Percentiles rank a stretch among this genome's conserved stretches.
phyloP scores from a whole-genome alignment of 257 asterid genomes.

The Scutellaria baicalensis region DNA sequence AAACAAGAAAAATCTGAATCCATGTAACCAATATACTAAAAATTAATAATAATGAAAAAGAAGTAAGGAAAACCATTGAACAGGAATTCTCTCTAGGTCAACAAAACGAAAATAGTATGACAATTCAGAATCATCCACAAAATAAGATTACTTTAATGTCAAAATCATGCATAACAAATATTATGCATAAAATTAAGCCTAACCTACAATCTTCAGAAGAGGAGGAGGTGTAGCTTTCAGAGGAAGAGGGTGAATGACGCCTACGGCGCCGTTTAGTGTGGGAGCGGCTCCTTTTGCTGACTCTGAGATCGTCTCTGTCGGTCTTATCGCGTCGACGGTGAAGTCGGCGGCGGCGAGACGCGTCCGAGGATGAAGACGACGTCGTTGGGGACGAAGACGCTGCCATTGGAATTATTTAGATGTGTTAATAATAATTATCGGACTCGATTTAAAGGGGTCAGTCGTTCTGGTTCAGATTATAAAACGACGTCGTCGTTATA shows the following conservation, averaged over 20 bases:
- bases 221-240: conserved; percentile 52
- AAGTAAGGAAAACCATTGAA: not conserved
- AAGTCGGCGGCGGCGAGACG: conserved; percentile 48
- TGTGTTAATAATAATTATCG: not conserved
- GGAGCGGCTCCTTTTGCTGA: conserved; percentile 62
- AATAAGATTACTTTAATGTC: not conserved
- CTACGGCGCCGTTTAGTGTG: conserved; percentile 60
- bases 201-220: conserved; percentile 69
- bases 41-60: not conserved
- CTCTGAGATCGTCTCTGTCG: conserved; percentile 44
- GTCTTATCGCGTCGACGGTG: conserved; percentile 33
- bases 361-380: conserved; percentile 43
- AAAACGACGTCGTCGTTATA: too few relatives aligned
- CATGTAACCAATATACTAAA: not conserved
- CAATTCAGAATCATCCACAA: not conserved
- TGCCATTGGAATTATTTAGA: conserved; percentile 36
- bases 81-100: not conserved
- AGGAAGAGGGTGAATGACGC: conserved; percentile 59
- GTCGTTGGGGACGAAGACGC: conserved; percentile 49
- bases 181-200: not conserved
- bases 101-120: not conserved
- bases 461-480: too few relatives aligned
- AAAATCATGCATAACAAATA: not conserved
- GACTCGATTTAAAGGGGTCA: not conserved
- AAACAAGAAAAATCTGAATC: not conserved